phyloP scores from a whole-genome alignment of 768 basidiomycete genomes.

The Russula foetens region DNA sequence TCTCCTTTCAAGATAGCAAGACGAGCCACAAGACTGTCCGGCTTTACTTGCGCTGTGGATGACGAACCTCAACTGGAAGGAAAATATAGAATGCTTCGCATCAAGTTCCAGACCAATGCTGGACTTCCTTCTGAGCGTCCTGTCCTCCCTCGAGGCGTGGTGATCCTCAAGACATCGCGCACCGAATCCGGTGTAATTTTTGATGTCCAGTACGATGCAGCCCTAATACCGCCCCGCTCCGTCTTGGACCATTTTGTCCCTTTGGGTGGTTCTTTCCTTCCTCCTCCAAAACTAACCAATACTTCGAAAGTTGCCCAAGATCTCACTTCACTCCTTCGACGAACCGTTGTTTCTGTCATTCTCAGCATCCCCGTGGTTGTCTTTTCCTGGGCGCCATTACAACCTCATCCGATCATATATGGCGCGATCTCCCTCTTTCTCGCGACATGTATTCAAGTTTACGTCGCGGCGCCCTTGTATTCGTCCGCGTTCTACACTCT shows the following conservation, averaged over 20 bases:
- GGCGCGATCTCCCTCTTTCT: conserved; percentile 32
- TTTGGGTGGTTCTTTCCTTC: conserved; percentile 23
- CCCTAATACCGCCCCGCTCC: conserved; percentile 27
- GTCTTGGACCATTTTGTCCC: conserved; percentile 25
- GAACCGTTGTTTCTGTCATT: conserved; percentile 27
- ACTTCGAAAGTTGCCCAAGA: conserved; percentile 27
- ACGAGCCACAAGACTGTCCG: conserved; percentile 7
- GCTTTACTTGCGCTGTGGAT: conserved; percentile 1
- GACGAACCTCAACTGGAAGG: conserved; percentile 1
- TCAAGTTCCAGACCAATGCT: not conserved
- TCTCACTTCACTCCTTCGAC: conserved; percentile 25
- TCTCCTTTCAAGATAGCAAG: conserved; percentile 6
- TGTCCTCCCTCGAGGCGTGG: conserved; percentile 4
- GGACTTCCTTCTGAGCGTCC: not conserved
- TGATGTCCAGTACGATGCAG: conserved; percentile 22
- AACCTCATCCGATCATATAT: conserved; percentile 27
- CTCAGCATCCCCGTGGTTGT: conserved; percentile 36
- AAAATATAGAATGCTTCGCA: conserved; percentile 4
- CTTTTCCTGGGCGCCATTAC: conserved; percentile 36
- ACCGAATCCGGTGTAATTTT: not conserved
- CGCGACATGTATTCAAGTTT: conserved; percentile 32
- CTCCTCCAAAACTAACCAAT: too few relatives aligned
- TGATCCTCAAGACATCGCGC: not conserved
- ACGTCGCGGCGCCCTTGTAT: conserved; percentile 31
- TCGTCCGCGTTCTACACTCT: conserved; percentile 30